Conservation (phyloP, 2,329 filamentous ascomycete genomes). For the Cercospora sp. region DNA sequence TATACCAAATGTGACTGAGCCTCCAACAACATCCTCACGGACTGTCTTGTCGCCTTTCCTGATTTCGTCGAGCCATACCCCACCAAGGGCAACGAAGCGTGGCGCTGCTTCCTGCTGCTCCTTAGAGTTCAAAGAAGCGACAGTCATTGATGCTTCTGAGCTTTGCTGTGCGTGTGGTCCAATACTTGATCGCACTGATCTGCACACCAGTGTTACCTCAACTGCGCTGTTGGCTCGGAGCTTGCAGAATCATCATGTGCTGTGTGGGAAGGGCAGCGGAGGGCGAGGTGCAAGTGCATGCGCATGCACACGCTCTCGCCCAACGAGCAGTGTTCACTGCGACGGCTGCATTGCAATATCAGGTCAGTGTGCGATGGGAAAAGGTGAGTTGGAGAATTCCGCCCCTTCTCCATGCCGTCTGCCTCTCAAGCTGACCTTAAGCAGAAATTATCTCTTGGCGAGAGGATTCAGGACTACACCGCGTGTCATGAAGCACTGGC, state of each 20-base stretch:
- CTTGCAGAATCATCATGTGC: neutral
- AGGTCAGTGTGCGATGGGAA: neutral
- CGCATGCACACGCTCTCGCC: neutral
- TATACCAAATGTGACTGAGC: conserved; percentile 31
- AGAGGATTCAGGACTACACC: neutral
- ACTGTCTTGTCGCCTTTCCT: conserved; percentile 20
- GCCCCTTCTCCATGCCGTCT: neutral
- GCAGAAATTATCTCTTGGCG: neutral
- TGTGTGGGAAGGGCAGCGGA: neutral
- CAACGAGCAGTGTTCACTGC: neutral
- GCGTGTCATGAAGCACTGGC: neutral
- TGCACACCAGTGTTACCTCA: neutral
- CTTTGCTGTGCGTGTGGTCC: neutral
- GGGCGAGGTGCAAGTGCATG: neutral
- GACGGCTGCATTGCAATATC: neutral
- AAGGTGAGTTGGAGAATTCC: neutral
- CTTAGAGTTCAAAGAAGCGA: neutral
- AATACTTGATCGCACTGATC: neutral
- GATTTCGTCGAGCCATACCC: conserved; percentile 38
- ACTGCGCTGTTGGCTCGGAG: neutral
- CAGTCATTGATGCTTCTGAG: neutral
- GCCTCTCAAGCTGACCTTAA: neutral
- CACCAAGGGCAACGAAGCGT: conserved; percentile 27
- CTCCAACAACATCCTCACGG: conserved; percentile 28
- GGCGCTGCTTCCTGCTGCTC: neutral